Conservation (phyloP, 257 asterid genomes). For the Orobanche coerulescens region DNA sequence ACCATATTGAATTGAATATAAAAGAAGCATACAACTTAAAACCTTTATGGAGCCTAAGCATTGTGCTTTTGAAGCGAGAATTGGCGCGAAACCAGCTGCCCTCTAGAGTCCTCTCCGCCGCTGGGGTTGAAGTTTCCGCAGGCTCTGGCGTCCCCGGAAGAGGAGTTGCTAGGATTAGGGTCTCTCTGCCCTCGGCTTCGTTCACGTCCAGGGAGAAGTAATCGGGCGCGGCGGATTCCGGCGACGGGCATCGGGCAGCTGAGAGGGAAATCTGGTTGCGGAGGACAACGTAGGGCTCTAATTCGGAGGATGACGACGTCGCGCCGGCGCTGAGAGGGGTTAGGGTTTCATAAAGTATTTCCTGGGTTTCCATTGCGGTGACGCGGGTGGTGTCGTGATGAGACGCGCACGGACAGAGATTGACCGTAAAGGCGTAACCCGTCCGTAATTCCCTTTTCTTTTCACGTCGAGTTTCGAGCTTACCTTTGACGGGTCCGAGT, state of each 20-base stretch:
- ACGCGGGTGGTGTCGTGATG: neutral
- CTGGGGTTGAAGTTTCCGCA: slow-evolving; percentile 25
- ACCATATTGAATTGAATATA: neutral
- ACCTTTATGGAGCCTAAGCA: slow-evolving; percentile 97
- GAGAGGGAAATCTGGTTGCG: slow-evolving; percentile 59
- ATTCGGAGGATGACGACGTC: slow-evolving; percentile 28
- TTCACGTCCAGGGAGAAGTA: slow-evolving; percentile 77
- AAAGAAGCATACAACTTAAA: neutral
- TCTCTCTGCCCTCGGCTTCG: slow-evolving; percentile 26
- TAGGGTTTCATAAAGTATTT: slow-evolving; percentile 63
- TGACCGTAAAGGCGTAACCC: too few species aligned
- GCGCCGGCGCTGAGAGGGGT: slow-evolving; percentile 34
- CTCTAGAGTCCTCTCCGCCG: slow-evolving; percentile 46
- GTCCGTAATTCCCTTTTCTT: neutral
- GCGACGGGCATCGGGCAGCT: slow-evolving; percentile 30
- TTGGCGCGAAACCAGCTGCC: slow-evolving; percentile 86
- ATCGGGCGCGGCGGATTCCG: slow-evolving; percentile 52
- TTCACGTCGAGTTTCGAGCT: neutral
- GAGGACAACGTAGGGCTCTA: slow-evolving; percentile 50
- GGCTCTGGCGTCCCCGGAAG: slow-evolving; percentile 13
- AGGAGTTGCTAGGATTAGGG: slow-evolving; percentile 15
- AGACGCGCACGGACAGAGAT: slow-evolving; percentile 6
- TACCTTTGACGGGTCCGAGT: neutral
- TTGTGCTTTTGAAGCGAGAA: slow-evolving; percentile 68
- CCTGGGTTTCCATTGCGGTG: slow-evolving; percentile 37